Percentiles rank a stretch among this genome's conserved stretches.
phyloP scores from a whole-genome alignment of 768 basidiomycete species.

The Hericium alpestre region DNA sequence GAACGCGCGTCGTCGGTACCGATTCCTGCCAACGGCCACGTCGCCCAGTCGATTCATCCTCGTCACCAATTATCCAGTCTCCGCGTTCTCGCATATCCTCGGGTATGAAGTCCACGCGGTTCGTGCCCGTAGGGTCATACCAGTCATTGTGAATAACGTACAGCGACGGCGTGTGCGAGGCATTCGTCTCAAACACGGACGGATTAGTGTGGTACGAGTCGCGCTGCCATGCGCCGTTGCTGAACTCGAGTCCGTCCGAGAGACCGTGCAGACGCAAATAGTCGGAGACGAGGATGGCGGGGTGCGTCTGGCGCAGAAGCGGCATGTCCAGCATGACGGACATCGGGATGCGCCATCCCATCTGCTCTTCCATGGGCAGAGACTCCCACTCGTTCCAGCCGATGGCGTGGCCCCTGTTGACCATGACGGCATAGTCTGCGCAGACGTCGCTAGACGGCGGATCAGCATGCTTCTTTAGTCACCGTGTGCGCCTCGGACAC shows the following conservation, averaged over 20 bases:
- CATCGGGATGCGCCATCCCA: conserved; percentile 27
- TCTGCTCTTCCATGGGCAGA: conserved; percentile 25
- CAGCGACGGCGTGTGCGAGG: conserved; percentile 17
- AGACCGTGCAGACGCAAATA: conserved; percentile 32
- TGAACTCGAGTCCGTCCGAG: conserved; percentile 23
- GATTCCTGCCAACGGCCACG: conserved; percentile 3
- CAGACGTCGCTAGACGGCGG: conserved; percentile 21
- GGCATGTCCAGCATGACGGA: conserved; percentile 33
- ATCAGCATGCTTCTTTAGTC: neutral
- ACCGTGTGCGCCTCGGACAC: conserved; percentile 3
- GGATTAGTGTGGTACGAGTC: conserved; percentile 23
- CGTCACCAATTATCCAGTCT: conserved; percentile 17
- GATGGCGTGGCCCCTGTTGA: conserved; percentile 35
- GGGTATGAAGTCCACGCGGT: conserved; percentile 28
- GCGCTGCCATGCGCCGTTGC: conserved; percentile 29
- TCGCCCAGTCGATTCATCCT: conserved; percentile 9
- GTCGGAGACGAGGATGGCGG: conserved; percentile 32
- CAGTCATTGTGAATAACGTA: conserved; percentile 28
- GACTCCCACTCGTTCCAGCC: conserved; percentile 32
- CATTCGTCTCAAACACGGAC: conserved; percentile 17
- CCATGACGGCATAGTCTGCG: conserved; percentile 31
- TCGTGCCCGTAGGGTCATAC: conserved; percentile 27
- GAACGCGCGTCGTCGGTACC: neutral
- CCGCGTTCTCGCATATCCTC: conserved; percentile 23
- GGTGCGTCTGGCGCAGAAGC: conserved; percentile 25